A percentile compares a stretch with the other conserved stretches of the same genome.
Evolutionary conservation across 768 basidiomycete species (phyloP).

Genomic region (Mycena rebaudengoi): DNA sequence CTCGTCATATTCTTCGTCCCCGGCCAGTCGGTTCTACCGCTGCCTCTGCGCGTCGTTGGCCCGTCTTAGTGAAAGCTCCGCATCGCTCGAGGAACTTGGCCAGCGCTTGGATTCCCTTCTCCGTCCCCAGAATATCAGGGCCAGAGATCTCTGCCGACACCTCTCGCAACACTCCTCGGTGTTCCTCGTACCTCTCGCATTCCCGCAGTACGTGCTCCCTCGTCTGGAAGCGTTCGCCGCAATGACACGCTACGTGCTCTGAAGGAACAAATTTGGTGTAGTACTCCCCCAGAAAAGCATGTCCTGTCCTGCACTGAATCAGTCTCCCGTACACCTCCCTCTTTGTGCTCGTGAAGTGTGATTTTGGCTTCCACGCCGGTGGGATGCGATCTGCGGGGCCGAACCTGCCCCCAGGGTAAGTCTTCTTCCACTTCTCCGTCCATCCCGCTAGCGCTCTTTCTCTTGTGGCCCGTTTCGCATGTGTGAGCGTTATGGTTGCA

Average conservation of each 20-base stretch:
- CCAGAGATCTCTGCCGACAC: too few relatives aligned
- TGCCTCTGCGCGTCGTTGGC: too few relatives aligned
- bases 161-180: too few relatives aligned
- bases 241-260: slow-evolving; percentile 16
- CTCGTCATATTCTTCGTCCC: too few relatives aligned
- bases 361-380: slow-evolving; percentile 7
- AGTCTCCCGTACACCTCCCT: slow-evolving; percentile 1
- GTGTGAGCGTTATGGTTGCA: not conserved
- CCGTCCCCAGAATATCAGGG: too few relatives aligned
- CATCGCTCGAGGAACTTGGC: too few relatives aligned
- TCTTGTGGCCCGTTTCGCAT: slow-evolving; percentile 4
- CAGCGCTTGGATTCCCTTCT: too few relatives aligned
- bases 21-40: too few relatives aligned
- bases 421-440: not conserved
- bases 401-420: not conserved
- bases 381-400: slow-evolving; percentile 1
- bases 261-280: slow-evolving; percentile 23
- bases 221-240: too few relatives aligned
- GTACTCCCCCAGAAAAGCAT: slow-evolving; percentile 28
- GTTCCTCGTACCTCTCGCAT: too few relatives aligned
- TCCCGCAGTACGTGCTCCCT: too few relatives aligned
- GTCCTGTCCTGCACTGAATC: slow-evolving; percentile 25
- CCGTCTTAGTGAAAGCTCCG: too few relatives aligned
- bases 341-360: slow-evolving; percentile 3
- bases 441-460: not conserved